Percentiles rank a stretch among this genome's conserved stretches.
phyloP scores from a whole-genome alignment of 140 eudicot genomes.

The Oenanthe javanica region DNA sequence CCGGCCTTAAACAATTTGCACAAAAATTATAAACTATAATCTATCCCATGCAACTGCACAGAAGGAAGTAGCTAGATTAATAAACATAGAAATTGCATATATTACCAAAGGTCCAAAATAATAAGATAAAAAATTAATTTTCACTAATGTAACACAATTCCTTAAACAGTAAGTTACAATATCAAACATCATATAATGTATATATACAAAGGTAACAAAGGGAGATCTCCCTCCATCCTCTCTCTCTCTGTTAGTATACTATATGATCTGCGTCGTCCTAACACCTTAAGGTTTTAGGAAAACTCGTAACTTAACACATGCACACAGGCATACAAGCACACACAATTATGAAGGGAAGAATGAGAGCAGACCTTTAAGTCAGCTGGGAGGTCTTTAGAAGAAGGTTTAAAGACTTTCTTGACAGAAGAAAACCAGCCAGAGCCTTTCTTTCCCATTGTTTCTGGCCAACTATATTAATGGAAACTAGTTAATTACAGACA shows the following conservation, averaged over 20 bases:
- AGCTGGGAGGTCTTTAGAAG: conserved; percentile 47
- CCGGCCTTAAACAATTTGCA: too few relatives aligned
- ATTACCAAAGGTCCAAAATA: not conserved
- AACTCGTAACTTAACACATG: too few relatives aligned
- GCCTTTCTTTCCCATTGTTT: conserved; percentile 84
- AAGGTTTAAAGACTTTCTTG: conserved; percentile 73
- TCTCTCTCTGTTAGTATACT: too few relatives aligned
- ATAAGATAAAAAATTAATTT: not conserved
- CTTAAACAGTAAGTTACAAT: not conserved
- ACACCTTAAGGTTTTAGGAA: too few relatives aligned
- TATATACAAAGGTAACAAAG: too few relatives aligned
- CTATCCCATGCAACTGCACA: not conserved
- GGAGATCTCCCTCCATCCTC: too few relatives aligned
- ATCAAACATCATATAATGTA: not conserved
- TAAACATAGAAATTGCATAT: not conserved
- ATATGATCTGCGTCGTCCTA: too few relatives aligned
- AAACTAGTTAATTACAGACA: not conserved
- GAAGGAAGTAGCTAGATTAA: not conserved
- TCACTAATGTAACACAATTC: not conserved
- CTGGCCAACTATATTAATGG: conserved; percentile 5
- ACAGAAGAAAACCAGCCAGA: conserved; percentile 82
- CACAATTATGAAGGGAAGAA: not conserved
- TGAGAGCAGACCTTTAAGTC: conserved; percentile 58
- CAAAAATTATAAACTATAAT: too few relatives aligned
- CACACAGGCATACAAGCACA: not conserved